These are phyloP conservation scores for Hypericum androsaemum DNA, from an alignment of 345 rosid genomes.

Conservation along the genomic window DNA sequence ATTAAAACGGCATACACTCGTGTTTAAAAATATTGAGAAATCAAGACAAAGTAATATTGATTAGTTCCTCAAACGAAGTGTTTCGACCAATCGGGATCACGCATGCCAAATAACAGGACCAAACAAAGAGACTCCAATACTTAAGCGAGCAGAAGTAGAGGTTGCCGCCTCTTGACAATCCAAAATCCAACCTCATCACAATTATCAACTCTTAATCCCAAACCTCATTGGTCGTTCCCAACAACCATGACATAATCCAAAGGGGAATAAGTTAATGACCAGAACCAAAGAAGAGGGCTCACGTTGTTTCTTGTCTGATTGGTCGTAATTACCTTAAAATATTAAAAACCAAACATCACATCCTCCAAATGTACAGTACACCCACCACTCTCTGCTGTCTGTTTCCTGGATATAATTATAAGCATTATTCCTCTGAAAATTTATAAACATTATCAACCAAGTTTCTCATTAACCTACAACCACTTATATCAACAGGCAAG, in stretches of 20 bases:
- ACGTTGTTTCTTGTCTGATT: not conserved
- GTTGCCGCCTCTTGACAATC: conserved; percentile 30
- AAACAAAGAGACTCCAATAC: conserved; percentile 2
- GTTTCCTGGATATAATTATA: conserved; percentile 1
- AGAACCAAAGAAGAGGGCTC: conserved; percentile 17
- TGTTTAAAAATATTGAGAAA: no score
- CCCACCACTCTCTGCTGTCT: conserved; percentile 21
- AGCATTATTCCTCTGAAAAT: no score
- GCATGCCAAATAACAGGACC: conserved; percentile 6
- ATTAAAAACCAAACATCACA: conserved; percentile 18
- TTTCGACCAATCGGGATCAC: no score
- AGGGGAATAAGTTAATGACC: conserved; percentile 14
- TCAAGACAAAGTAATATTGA: no score
- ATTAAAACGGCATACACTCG: no score
- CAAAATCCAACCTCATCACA: conserved; percentile 16
- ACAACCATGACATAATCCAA: conserved; percentile 13
- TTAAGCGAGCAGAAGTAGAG: not conserved
- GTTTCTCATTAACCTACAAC: conserved; percentile 7
- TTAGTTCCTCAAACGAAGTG: no score
- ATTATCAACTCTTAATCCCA: conserved; percentile 12
- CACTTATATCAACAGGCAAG: no score
- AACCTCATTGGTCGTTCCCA: conserved; percentile 18
- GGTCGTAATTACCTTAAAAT: not conserved
- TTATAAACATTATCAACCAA: conserved; percentile 6
- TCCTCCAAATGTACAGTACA: conserved; percentile 32